Base-by-base conservation (phyloP, 495 filamentous ascomycete species). In the Penicillium psychrofluorescens region DNA sequence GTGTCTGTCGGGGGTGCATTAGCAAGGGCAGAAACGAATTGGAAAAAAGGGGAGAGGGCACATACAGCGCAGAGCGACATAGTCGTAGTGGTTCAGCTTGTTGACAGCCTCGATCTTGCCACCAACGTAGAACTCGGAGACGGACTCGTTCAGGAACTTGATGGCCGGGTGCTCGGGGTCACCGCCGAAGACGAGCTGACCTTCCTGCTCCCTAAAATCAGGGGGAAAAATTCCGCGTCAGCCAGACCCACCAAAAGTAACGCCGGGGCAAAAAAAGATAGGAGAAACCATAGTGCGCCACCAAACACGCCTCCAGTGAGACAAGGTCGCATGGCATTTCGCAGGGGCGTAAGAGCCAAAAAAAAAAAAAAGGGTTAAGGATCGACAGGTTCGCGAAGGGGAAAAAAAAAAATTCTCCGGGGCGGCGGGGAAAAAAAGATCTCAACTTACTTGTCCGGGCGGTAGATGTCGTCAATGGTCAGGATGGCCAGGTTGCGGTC, bases 41-140 rank as follows among this genome's bases (percentile, higher is more conserved):
- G 39, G 5, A 39, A 29, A 28, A 40, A 36, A 29, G 38, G 35
- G 16, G 37, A 29, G n/a, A 29, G 33, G 8, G 36, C 40, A 69
- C 81, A 54, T 77, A 91, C 88, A 98, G 77, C 92, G 82, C 44
- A 95, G 79, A 60, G 81, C 94, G 53, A 96, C 88, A 74, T 97
- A 97, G 73, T 98, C 92, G 75, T 98, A 98, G 75, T 98, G 94
- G 71, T 91, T 88, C 30, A 95, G 76, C 59, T 85, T 81, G 71
- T 90, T 90, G 62, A 98, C 84, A 44, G 94, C 92, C 53, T 96
- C 87, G 41, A 98, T 69, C 78, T 88, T 95, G 61, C 92, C 94
- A 51, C 92, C 92, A 45, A 98, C 81, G 65, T 97, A 95, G 67
- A 83, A 94, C 35, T 95, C 90, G 51, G 85, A 67, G 38, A 85